Evolutionary conservation across 1,139 yeast genomes (phyloP), one percentile per base, ranked within the genome.

Genomic region (Sugiyamaella castrensis): DNA sequence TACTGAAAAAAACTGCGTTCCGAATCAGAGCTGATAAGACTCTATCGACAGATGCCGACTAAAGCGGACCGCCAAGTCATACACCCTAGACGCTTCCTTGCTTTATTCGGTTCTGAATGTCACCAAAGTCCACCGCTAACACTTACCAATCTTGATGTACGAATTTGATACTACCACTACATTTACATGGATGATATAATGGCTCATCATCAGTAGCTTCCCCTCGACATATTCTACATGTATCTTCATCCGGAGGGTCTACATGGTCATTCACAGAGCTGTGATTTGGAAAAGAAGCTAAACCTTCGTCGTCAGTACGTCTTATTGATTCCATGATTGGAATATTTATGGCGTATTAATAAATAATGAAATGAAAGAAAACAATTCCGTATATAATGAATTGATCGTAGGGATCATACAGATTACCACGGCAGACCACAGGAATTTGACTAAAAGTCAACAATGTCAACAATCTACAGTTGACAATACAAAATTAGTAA

Each of bases 211-310:
- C 71, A 0, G 94, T 79, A n/a, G 81, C 92, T 61, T 88, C 98
- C 43, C 95, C 92, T 50, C 96, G 84, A 66, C 99, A 92, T 48
- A 92, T 91, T 54, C 98, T 84, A 67, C 99, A 94, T 1, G 82
- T 75, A 34, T 75, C 74, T 50, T 73, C 54, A 15, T 48, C 54
- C 9, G 40, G 41, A 30, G 49, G 36, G n/a, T 40, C 41, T 26
- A 40, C 40, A 32, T 36, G 34, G 19, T 38, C 42, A 13, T 32
- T 32, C 11, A 30, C 34, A 7, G 43, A 42, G 35, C 15, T 34
- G 39, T 41, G 30, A 41, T 30, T 31, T 33, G 32, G 45, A 37
- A 31, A n/a, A 13, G 15, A 31, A 3, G 15, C 5, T n/a, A 31
- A 31, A 6, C 12, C 12, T 13, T 31, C 15, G 6, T 31, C 34